Evolutionary conservation across 805 yeast genomes (phyloP).

Genomic region (Sugiyamaella qingdaonensis): DNA sequence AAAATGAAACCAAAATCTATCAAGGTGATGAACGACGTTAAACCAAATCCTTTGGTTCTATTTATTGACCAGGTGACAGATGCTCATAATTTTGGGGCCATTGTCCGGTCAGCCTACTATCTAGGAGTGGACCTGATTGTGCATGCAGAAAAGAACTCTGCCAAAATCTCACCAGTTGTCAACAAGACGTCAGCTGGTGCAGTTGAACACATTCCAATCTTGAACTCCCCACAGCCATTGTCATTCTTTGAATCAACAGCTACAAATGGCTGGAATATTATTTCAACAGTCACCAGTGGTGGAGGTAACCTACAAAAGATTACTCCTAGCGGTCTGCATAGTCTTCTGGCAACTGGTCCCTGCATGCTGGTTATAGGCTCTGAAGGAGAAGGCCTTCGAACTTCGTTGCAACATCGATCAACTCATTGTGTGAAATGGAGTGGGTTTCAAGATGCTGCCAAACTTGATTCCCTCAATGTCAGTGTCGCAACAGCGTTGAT

Average conservation of each 20-base stretch:
- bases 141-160: slow-evolving; percentile 63
- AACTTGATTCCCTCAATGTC: slow-evolving; percentile 78
- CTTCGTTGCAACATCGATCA: slow-evolving; percentile 46
- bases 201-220: slow-evolving; percentile 65
- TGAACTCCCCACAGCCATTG: slow-evolving; percentile 53
- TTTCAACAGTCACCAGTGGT: slow-evolving; percentile 45
- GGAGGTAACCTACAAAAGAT: slow-evolving; percentile 33
- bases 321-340: slow-evolving; percentile 41
- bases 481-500: slow-evolving; percentile 83
- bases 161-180: slow-evolving; percentile 72
- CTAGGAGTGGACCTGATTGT: slow-evolving; percentile 79
- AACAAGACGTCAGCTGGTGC: slow-evolving; percentile 84
- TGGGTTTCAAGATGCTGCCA: slow-evolving; percentile 14
- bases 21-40: slow-evolving; percentile 9
- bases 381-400: slow-evolving; percentile 80
- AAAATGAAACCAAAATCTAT: neutral
- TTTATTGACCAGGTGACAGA: slow-evolving; percentile 77
- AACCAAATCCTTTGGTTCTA: slow-evolving; percentile 57
- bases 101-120: slow-evolving; percentile 72
- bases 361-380: slow-evolving; percentile 74
- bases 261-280: slow-evolving; percentile 63
- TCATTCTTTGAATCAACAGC: slow-evolving; percentile 54
- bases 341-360: slow-evolving; percentile 49
- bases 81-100: slow-evolving; percentile 85
- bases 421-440: slow-evolving; percentile 27